Percentiles rank a stretch among this genome's conserved stretches.
Evolutionary conservation across 331 rosid species (phyloP).

Genomic region (Ulmus americana): DNA sequence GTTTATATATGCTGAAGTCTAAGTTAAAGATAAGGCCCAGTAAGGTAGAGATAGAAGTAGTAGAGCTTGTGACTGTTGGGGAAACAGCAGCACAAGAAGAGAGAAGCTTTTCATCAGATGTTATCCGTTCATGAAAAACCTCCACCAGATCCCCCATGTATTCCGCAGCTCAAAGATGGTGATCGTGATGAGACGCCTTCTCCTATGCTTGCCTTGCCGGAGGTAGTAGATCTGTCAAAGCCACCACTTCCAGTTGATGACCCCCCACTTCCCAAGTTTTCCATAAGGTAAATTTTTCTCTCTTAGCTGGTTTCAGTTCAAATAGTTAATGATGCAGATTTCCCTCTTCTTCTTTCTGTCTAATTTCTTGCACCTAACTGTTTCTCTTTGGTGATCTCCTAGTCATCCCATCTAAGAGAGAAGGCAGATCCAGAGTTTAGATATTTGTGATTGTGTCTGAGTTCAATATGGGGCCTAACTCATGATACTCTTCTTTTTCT

Average conservation of each 20-base stretch:
- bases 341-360: background rate
- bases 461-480: conserved; percentile 39
- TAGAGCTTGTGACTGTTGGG: conserved; percentile 47
- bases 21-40: conserved; percentile 37
- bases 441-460: conserved; percentile 28
- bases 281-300: conserved; percentile 39
- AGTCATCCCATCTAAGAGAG: conserved; percentile 13
- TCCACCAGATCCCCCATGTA: conserved; percentile 52
- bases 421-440: conserved; percentile 35
- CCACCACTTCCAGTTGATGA: conserved; percentile 27
- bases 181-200: conserved; percentile 27
- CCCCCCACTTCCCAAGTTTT: conserved; percentile 37
- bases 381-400: conserved; percentile 15
- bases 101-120: conserved; percentile 59
- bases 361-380: conserved; percentile 7
- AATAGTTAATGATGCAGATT: conserved; percentile 9
- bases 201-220: conserved; percentile 28
- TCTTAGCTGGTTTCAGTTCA: background rate
- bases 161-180: conserved; percentile 23
- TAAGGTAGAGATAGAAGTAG: conserved; percentile 28
- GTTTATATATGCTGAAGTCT: conserved; percentile 53
- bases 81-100: conserved; percentile 43
- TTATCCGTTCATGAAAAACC: conserved; percentile 49
- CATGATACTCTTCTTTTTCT: conserved; percentile 29
- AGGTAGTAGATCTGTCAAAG: conserved; percentile 35